Percentiles rank a stretch among this genome's conserved stretches.
These are phyloP conservation scores for Tetratostichococcus sp. DNA, from an alignment of 139 green algal genomes.

Conservation along the genomic window DNA sequence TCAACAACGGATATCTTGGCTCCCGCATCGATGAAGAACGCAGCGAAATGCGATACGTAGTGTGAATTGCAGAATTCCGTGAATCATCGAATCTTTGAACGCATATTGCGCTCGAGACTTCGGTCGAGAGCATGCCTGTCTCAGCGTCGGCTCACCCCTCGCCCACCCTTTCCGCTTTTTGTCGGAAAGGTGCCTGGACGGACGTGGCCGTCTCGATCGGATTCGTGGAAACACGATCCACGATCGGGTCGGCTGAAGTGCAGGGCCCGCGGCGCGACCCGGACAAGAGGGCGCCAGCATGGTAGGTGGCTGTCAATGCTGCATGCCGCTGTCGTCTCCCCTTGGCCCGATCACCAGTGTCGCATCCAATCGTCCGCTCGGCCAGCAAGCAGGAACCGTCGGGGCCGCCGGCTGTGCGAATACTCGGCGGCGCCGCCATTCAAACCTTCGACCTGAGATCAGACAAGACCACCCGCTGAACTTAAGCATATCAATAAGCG, in stretches of 20 bases:
- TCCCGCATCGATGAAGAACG: constrained; percentile 91
- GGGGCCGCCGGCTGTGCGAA: constrained; percentile 9
- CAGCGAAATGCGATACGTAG: constrained; percentile 93
- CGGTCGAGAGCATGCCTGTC: constrained; percentile 80
- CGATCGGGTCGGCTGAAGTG: constrained; percentile 43
- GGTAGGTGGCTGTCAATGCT: constrained; percentile 31
- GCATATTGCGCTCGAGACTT: constrained; percentile 82
- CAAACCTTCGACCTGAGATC: constrained; percentile 75
- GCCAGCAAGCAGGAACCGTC: background rate
- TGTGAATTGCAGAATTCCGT: constrained; percentile 92
- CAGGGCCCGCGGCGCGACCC: constrained; percentile 42
- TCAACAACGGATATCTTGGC: constrained; percentile 87
- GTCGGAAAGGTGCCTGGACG: constrained; percentile 10
- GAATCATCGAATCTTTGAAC: constrained; percentile 94
- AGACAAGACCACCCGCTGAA: constrained; percentile 88
- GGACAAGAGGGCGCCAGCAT: constrained; percentile 16
- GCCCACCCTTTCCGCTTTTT: constrained; percentile 13
- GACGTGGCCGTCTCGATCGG: constrained; percentile 41
- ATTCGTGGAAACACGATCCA: background rate
- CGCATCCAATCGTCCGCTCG: constrained; percentile 4
- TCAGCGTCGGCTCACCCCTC: constrained; percentile 74
- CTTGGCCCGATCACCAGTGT: background rate
- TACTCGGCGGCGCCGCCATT: background rate
- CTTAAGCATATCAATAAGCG: constrained; percentile 94
- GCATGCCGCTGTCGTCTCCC: constrained; percentile 15